These are phyloP conservation scores for Thelonectria discophora DNA, from an alignment of 2,329 filamentous ascomycete genomes.

Conservation along the genomic window DNA sequence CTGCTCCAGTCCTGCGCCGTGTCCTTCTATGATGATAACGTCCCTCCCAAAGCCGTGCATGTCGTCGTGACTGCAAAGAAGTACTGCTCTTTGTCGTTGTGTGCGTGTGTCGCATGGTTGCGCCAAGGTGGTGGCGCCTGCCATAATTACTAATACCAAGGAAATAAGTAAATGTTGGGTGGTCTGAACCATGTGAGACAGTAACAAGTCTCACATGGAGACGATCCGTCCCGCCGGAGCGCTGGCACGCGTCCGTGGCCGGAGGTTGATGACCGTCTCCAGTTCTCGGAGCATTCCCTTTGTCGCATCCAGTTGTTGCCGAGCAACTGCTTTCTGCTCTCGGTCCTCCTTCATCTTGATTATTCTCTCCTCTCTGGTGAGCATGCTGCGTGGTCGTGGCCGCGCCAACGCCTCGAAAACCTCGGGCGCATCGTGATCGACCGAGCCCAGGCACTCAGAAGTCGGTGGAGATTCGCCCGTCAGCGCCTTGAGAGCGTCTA, in stretches of 20 bases:
- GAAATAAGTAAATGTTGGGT: conserved; percentile 6
- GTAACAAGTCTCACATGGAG: conserved; percentile 50
- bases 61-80: conserved; percentile 27
- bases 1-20: conserved; percentile 12
- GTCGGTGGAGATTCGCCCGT: conserved; percentile 73
- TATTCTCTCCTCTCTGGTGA: conserved; percentile 89
- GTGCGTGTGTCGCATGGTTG: conserved; percentile 16
- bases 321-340: conserved; percentile 73
- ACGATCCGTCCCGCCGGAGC: conserved; percentile 50
- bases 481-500: conserved; percentile 77
- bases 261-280: conserved; percentile 81
- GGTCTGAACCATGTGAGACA: background rate
- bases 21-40: conserved; percentile 23
- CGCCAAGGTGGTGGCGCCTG: conserved; percentile 9
- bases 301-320: conserved; percentile 81
- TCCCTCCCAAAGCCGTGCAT: conserved; percentile 22
- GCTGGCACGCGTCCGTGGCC: conserved; percentile 53
- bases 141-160: conserved; percentile 2
- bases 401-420: conserved; percentile 92
- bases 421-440: conserved; percentile 74
- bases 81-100: conserved; percentile 7
- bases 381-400: conserved; percentile 70
- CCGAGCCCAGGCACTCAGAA: conserved; percentile 62
- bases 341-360: conserved; percentile 88
- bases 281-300: conserved; percentile 92